Percentiles rank a stretch among this genome's conserved stretches.
Evolutionary conservation across 176 grass and related monocot genomes (phyloP).

Genomic region (Lolium rigidum): DNA sequence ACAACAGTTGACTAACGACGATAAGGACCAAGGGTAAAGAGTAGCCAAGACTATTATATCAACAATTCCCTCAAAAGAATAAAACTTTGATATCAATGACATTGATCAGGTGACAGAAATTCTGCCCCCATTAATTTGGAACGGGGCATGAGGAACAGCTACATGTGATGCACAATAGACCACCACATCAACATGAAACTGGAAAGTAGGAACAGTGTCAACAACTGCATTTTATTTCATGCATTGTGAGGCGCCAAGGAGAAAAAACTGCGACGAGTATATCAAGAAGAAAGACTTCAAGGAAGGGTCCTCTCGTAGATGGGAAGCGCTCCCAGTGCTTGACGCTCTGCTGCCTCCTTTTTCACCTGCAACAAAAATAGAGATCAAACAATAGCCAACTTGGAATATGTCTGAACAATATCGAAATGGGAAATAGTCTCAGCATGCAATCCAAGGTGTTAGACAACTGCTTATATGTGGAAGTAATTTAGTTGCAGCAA

Average conservation of each 20-base stretch:
- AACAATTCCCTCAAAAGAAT: neutral
- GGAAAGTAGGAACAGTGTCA: conserved; percentile 46
- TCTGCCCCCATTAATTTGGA: too few species aligned
- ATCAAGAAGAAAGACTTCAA: conserved; percentile 39
- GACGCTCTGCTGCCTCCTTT: conserved; percentile 72
- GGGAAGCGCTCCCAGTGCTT: conserved; percentile 86
- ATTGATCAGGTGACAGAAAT: too few species aligned
- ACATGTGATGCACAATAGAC: conserved; percentile 36
- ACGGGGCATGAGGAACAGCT: neutral
- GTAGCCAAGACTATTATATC: neutral
- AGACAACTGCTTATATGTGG: neutral
- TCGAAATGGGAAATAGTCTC: neutral
- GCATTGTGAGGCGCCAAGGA: conserved; percentile 47
- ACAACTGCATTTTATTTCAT: conserved; percentile 77
- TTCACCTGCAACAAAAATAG: conserved; percentile 62
- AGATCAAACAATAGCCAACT: conserved; percentile 15
- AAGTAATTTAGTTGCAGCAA: conserved; percentile 7
- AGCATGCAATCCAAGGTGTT: neutral
- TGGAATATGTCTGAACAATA: neutral
- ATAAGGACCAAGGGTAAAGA: neutral
- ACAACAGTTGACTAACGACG: neutral
- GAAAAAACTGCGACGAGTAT: neutral
- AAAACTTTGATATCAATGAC: neutral
- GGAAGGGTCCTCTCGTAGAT: conserved; percentile 86
- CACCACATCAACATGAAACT: conserved; percentile 43